Percentiles rank a stretch among this genome's conserved stretches.
These are phyloP conservation scores for Tolypocladium sp. DNA, from an alignment of 2,329 filamentous ascomycete genomes.

Conservation along the genomic window DNA sequence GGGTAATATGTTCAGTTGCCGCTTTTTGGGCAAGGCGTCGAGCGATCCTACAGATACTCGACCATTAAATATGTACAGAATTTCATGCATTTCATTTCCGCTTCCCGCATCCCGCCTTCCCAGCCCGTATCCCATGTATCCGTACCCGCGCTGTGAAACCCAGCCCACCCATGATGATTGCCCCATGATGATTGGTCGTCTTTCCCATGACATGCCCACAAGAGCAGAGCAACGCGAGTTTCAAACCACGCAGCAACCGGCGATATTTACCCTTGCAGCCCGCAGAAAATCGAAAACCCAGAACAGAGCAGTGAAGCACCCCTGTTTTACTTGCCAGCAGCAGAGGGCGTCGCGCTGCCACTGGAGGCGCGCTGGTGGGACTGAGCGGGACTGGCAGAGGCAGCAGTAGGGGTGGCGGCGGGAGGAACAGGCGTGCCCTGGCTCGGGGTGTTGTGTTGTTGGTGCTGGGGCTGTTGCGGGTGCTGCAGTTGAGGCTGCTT, in stretches of 20 bases:
- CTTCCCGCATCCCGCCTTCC: background rate
- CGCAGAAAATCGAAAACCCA: background rate
- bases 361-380: constrained; percentile 26
- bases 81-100: background rate
- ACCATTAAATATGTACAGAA: background rate
- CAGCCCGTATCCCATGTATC: background rate
- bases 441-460: constrained; percentile 5
- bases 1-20: background rate
- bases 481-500: constrained; percentile 8
- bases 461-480: constrained; percentile 6
- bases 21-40: background rate
- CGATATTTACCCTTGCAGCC: no score
- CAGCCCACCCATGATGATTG: background rate
- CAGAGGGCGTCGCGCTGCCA: constrained; percentile 29
- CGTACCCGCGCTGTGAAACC: background rate
- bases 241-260: background rate
- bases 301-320: background rate
- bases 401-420: background rate
- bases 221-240: background rate
- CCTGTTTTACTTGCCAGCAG: constrained; percentile 12
- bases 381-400: constrained; percentile 10
- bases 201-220: background rate
- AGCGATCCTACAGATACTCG: background rate
- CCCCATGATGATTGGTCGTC: background rate
- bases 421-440: background rate